Evolutionary conservation across 345 rosid genomes (phyloP).

Genomic region (Lumnitzera racemosa): DNA sequence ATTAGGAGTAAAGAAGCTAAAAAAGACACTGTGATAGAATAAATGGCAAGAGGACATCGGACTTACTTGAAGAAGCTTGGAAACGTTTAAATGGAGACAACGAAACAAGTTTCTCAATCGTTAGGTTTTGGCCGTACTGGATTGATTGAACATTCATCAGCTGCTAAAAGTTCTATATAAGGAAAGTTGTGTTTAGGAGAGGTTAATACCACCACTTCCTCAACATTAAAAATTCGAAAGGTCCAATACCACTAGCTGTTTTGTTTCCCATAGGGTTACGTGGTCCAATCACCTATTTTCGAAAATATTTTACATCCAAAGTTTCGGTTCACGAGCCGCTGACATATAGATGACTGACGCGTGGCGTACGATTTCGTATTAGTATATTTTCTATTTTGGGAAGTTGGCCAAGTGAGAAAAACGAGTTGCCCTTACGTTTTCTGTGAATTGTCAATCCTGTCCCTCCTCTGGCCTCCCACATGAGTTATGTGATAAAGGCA

Average conservation of each 20-base stretch:
- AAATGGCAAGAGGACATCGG: neutral
- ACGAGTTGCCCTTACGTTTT: too few relatives aligned
- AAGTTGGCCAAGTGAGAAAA: neutral
- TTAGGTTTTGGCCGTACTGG: too few relatives aligned
- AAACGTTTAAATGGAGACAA: conserved; percentile 12
- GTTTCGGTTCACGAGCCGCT: neutral
- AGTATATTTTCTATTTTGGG: conserved; percentile 17
- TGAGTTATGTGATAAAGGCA: too few relatives aligned
- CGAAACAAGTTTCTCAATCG: too few relatives aligned
- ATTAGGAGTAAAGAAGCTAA: too few relatives aligned
- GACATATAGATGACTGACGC: conserved; percentile 39
- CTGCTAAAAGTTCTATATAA: conserved; percentile 17
- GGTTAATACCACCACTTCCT: neutral
- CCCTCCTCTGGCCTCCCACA: too few relatives aligned
- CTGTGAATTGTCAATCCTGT: too few relatives aligned
- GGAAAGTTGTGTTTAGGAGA: conserved; percentile 18
- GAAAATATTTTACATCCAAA: neutral
- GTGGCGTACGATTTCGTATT: conserved; percentile 21
- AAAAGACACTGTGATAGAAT: neutral
- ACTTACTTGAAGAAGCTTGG: conserved; percentile 8
- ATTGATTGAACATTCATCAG: too few relatives aligned
- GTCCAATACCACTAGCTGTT: conserved; percentile 18
- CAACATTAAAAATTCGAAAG: neutral
- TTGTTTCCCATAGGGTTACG: conserved; percentile 6
- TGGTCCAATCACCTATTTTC: conserved; percentile 16